Percentiles rank a stretch among this genome's conserved stretches.
Evolutionary conservation across 768 basidiomycete genomes (phyloP).

Genomic region (Dioszegia aurantiaca): DNA sequence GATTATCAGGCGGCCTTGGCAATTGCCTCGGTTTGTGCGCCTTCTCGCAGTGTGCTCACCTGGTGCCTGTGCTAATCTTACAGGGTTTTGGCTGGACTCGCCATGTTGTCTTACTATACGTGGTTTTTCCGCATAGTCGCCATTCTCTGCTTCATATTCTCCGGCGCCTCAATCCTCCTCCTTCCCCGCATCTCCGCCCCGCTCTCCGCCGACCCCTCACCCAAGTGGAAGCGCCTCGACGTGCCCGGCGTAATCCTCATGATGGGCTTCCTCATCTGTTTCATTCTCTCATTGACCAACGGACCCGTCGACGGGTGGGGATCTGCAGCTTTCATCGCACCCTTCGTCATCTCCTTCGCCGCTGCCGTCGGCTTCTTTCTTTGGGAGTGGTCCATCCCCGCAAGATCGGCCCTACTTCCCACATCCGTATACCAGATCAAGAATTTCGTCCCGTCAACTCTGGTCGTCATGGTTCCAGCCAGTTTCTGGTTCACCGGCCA

Average conservation of each 20-base stretch:
- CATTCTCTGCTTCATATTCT: constrained; percentile 55
- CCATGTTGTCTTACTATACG: constrained; percentile 50
- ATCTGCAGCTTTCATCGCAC: constrained; percentile 56
- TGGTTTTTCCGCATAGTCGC: constrained; percentile 61
- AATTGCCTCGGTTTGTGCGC: constrained; percentile 53
- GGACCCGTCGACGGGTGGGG: constrained; percentile 60
- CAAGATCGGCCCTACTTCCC: constrained; percentile 53
- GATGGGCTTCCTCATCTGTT: constrained; percentile 44
- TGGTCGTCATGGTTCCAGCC: constrained; percentile 34
- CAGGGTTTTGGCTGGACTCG: constrained; percentile 37
- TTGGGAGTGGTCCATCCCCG: constrained; percentile 56
- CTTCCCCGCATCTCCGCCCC: constrained; percentile 37
- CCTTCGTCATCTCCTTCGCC: constrained; percentile 57
- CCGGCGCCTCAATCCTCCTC: constrained; percentile 47
- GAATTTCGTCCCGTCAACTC: constrained; percentile 37
- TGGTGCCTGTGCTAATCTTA: neutral
- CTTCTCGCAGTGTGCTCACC: no score
- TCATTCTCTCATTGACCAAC: constrained; percentile 50
- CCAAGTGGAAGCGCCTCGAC: constrained; percentile 47
- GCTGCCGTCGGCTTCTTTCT: constrained; percentile 57
- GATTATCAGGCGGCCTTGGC: constrained; percentile 57
- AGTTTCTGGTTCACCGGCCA: constrained; percentile 48
- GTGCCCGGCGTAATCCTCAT: constrained; percentile 47
- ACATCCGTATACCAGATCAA: constrained; percentile 38
- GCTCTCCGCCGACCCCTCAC: constrained; percentile 18